Evolutionary conservation across 78 protist genomes (phyloP).

Genomic region (Guillardia theta): DNA sequence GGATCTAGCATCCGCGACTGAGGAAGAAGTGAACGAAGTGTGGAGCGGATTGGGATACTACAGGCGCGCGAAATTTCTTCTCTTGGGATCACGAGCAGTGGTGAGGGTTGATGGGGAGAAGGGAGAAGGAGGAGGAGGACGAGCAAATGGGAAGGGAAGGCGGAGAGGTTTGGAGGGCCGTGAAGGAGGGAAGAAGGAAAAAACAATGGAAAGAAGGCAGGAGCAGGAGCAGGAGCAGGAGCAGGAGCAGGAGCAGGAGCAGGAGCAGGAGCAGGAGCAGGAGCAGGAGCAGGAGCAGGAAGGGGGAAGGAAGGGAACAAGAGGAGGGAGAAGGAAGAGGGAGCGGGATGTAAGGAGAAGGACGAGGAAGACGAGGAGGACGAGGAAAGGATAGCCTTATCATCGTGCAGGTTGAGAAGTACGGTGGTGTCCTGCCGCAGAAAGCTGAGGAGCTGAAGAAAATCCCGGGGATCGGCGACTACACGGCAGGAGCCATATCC

Average conservation of each 20-base stretch:
- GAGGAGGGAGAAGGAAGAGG: too few relatives aligned
- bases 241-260: too few relatives aligned
- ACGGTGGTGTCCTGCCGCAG: not conserved
- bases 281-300: too few relatives aligned
- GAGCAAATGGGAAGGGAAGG: not conserved
- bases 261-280: too few relatives aligned
- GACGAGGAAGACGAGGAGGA: too few relatives aligned
- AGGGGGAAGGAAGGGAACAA: too few relatives aligned
- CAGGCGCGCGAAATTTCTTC: not conserved
- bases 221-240: too few relatives aligned
- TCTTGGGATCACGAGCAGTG: not conserved
- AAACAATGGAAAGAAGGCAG: too few relatives aligned
- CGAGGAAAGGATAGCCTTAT: too few relatives aligned
- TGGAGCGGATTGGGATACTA: constrained; percentile 41
- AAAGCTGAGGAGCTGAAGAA: not conserved
- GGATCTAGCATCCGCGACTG: not conserved
- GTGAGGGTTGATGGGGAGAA: not conserved
- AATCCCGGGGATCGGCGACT: constrained; percentile 19
- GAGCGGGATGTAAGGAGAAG: too few relatives aligned
- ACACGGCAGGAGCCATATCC: constrained; percentile 28
- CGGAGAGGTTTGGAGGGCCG: not conserved
- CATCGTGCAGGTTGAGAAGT: not conserved
- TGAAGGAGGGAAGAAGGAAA: too few relatives aligned
- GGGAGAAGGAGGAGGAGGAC: not conserved
- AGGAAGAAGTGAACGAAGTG: constrained; percentile 40